A percentile compares a stretch with the other conserved stretches of the same genome.
phyloP scores from a whole-genome alignment of 163 green algal species.

The Smithsoniella earleae region DNA sequence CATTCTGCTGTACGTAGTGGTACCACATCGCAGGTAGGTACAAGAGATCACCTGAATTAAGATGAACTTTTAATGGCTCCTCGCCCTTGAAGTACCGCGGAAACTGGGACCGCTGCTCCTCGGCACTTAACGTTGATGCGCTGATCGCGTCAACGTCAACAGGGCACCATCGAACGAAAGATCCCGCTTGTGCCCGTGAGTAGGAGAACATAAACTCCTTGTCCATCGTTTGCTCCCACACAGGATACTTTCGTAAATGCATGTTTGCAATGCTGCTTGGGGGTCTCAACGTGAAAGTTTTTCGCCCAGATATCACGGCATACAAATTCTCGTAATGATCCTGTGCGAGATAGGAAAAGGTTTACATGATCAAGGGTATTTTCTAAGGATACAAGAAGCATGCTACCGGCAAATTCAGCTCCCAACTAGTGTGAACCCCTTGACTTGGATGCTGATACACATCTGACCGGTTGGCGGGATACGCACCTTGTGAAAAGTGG shows the following conservation, averaged over 20 bases:
- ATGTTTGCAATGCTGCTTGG: conserved; percentile 59
- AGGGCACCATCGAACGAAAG: conserved; percentile 2
- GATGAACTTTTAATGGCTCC: conserved; percentile 28
- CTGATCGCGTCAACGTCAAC: conserved; percentile 21
- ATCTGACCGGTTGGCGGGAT: no score
- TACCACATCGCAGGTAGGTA: conserved; percentile 46
- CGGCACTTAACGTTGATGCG: no score
- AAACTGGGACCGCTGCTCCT: conserved; percentile 17
- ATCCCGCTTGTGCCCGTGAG: no score
- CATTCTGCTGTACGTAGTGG: conserved; percentile 38
- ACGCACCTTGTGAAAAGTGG: conserved; percentile 64
- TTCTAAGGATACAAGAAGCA: no score
- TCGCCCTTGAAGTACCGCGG: background rate
- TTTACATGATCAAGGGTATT: no score
- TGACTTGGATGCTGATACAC: no score
- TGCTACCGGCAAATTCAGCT: no score
- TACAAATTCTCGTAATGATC: conserved; percentile 87
- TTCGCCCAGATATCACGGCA: conserved; percentile 56
- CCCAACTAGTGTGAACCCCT: no score
- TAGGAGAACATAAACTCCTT: no score
- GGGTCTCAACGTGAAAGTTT: conserved; percentile 70
- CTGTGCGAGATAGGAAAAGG: no score
- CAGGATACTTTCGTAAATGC: conserved; percentile 42
- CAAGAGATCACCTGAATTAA: conserved; percentile 43
- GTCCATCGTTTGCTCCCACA: conserved; percentile 34